A percentile compares a stretch with the other conserved stretches of the same genome.
Conservation (phyloP, 306 rosid species). For the Cajanus cajan region DNA sequence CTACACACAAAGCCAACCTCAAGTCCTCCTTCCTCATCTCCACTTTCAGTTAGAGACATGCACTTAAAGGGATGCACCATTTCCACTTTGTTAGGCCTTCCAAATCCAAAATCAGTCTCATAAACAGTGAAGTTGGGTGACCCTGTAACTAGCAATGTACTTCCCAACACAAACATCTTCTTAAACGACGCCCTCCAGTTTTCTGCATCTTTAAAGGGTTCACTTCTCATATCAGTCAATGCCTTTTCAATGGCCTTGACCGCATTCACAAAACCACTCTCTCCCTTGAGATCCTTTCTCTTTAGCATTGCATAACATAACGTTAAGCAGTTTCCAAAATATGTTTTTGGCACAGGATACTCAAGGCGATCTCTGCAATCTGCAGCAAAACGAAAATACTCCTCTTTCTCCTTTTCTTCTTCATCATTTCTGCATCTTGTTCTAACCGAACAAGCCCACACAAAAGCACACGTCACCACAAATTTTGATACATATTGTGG, state of each 20-base stretch:
- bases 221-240: slow-evolving; percentile 17
- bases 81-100: slow-evolving; percentile 41
- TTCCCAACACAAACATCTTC: slow-evolving; percentile 30
- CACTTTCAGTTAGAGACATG: slow-evolving; percentile 41
- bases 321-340: slow-evolving; percentile 44
- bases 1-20: too few relatives aligned
- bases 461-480: slow-evolving; percentile 37
- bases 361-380: too few relatives aligned
- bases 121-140: slow-evolving; percentile 44
- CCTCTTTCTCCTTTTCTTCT: slow-evolving; percentile 6
- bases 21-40: too few relatives aligned
- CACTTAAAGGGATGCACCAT: slow-evolving; percentile 35
- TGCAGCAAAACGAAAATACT: slow-evolving; percentile 33
- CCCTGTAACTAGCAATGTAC: slow-evolving; percentile 20
- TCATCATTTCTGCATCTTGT: slow-evolving; percentile 17
- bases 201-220: slow-evolving; percentile 21
- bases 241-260: slow-evolving; percentile 26
- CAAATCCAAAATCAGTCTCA: slow-evolving; percentile 48
- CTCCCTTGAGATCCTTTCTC: slow-evolving; percentile 31
- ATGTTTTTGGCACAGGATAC: too few relatives aligned
- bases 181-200: slow-evolving; percentile 18
- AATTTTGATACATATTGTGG: slow-evolving; percentile 30
- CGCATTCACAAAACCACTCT: slow-evolving; percentile 35
- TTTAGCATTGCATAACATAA: too few relatives aligned
- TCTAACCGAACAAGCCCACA: slow-evolving; percentile 31